Percentiles rank a stretch among this genome's conserved stretches.
Evolutionary conservation across 352 stramenopile genomes (phyloP).

Genomic region (Phytophthora colocasiae): DNA sequence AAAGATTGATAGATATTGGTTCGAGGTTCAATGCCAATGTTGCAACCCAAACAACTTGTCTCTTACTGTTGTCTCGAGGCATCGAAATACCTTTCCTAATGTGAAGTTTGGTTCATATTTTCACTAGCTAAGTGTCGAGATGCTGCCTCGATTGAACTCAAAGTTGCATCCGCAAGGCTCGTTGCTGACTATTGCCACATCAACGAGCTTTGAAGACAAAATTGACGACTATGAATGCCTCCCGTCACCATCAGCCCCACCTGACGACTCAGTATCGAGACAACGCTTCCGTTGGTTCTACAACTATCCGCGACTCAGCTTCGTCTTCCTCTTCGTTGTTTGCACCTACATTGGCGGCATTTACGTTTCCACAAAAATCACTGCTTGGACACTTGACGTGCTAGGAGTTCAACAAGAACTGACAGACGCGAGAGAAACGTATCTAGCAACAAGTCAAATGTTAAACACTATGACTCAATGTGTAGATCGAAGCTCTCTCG

Average conservation of each 20-base stretch:
- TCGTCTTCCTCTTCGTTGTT: conserved; percentile 57
- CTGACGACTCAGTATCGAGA: not conserved
- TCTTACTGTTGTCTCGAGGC: not conserved
- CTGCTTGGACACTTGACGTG: conserved; percentile 35
- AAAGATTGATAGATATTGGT: conserved; percentile 15
- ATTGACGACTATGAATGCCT: conserved; percentile 15
- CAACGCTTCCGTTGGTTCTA: conserved; percentile 35
- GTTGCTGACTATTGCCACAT: not conserved
- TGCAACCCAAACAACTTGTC: conserved; percentile 10
- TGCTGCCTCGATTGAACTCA: conserved; percentile 28
- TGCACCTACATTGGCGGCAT: conserved; percentile 53
- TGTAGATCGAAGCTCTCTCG: conserved; percentile 36
- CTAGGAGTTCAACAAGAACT: conserved; percentile 43
- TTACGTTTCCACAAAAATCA: conserved; percentile 48
- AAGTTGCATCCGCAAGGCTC: conserved; percentile 34
- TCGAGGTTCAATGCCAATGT: not conserved
- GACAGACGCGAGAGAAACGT: conserved; percentile 31
- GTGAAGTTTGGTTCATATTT: conserved; percentile 8
- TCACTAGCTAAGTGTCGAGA: conserved; percentile 3
- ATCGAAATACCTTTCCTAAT: not conserved
- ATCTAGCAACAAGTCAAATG: conserved; percentile 38
- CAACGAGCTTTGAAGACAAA: conserved; percentile 18
- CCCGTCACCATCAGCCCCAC: conserved; percentile 25
- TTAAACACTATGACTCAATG: conserved; percentile 48
- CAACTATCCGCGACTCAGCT: conserved; percentile 57